A percentile compares a stretch with the other conserved stretches of the same genome.
phyloP scores from a whole-genome alignment of 2,329 filamentous ascomycete genomes.

The Alternaria infectoria region DNA sequence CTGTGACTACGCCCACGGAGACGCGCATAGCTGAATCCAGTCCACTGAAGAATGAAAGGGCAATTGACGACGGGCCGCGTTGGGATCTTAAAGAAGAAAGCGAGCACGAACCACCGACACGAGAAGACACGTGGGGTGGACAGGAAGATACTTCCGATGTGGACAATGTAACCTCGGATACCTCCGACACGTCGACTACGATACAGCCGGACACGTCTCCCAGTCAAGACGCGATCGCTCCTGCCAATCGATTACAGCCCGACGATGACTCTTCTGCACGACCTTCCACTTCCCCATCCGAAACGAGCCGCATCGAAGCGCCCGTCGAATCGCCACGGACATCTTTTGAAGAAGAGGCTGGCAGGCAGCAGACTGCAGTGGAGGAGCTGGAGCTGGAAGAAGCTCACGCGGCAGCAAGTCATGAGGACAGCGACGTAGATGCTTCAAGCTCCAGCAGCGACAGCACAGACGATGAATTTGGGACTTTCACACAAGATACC shows the following conservation, averaged over 20 bases:
- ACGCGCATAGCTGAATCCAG: not conserved
- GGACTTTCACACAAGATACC: conserved; percentile 7
- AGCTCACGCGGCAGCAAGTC: not conserved
- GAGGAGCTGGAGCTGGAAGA: not conserved
- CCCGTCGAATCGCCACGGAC: conserved; percentile 44
- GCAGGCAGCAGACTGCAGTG: not conserved
- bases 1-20: conserved; percentile 1
- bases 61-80: not conserved
- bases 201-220: conserved; percentile 29
- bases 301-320: conserved; percentile 40
- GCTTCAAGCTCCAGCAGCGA: not conserved
- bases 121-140: conserved; percentile 19
- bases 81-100: conserved; percentile 7
- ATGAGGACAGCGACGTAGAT: not conserved
- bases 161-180: conserved; percentile 32
- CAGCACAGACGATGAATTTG: conserved; percentile 7
- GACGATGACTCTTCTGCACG: conserved; percentile 43
- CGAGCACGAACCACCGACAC: not conserved
- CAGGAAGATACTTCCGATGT: conserved; percentile 12
- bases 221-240: conserved; percentile 1
- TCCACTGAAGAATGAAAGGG: not conserved
- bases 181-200: conserved; percentile 42
- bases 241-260: conserved; percentile 11
- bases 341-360: conserved; percentile 42
- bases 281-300: conserved; percentile 46